Evolutionary conservation across 176 grass and related monocot genomes (phyloP), one percentile per base, ranked within the genome.

Genomic region (Juncus effusus): DNA sequence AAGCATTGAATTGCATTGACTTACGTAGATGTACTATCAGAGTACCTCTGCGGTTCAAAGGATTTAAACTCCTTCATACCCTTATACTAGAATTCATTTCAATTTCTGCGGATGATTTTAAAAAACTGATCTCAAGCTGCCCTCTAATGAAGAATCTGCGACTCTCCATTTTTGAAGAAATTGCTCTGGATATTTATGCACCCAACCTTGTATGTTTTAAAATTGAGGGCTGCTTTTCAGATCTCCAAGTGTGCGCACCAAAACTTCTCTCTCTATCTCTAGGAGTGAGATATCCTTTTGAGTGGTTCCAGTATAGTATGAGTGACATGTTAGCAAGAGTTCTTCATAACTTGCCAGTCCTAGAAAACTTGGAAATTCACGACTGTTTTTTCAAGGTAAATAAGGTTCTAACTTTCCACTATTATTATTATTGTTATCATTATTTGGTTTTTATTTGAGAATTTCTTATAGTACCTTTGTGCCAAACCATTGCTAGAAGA

Each of bases 381-480:
- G 10, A 19, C 11, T 16, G 10, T 38, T 62, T 62, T 62, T 10
- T 62, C 8, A 16, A 10, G 36, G 59, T 62, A 38, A 62, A 38
- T 1, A 10, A 35, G 3, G n/a, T 62, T 19, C 14, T 62, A 15
- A 62, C 10, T 19, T 38, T 62, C 8, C n/a, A 62, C 36, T 62
- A 16, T 35, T 35, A 9, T 8, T 38, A 19, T 62, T 54, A 11
- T n/a, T 54, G 51, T 54, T 54, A 54, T 54, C 3, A 11, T 54
- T 54, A 5, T 62, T 62, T 9, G 10, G 9, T 62, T 19, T 38
- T 38, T 62, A 38, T 62, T 38, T 1, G n/a, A 62, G 59, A 10
- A 62, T 62, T 16, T 62, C 9, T 10, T 10, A 19, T 62, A 62
- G n/a, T n/a, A n/a, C n/a, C n/a, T n/a, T n/a, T n/a, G n/a, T n/a